These are phyloP conservation scores for Millerago galiae DNA, from an alignment of 805 yeast species.

Conservation along the genomic window DNA sequence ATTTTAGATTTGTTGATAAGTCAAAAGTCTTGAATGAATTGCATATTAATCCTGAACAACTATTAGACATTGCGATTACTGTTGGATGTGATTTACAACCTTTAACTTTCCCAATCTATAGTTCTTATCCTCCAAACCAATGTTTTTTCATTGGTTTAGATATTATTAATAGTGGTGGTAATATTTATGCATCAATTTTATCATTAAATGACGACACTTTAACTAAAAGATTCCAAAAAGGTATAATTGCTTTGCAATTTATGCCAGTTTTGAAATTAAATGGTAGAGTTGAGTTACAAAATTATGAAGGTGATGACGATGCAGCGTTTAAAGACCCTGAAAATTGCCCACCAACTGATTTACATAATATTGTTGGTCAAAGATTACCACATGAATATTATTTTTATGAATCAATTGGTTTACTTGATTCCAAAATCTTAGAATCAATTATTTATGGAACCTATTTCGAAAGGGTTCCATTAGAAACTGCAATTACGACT, in stretches of 20 bases:
- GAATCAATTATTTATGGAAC: conserved; percentile 63
- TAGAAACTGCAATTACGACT: conserved; percentile 54
- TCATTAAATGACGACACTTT: conserved; percentile 39
- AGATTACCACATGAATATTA: conserved; percentile 81
- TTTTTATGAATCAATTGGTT: conserved; percentile 75
- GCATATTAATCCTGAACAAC: conserved; percentile 53
- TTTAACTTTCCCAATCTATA: conserved; percentile 43
- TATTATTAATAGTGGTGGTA: conserved; percentile 35
- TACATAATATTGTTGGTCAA: conserved; percentile 77
- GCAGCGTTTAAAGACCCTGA: conserved; percentile 1
- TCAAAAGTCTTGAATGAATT: conserved; percentile 53
- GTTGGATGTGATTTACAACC: conserved; percentile 78
- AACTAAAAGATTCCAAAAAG: conserved; percentile 54
- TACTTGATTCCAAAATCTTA: conserved; percentile 55
- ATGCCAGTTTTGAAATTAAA: conserved; percentile 66
- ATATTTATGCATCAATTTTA: conserved; percentile 42
- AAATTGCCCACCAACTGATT: conserved; percentile 52
- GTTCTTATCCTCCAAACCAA: conserved; percentile 16
- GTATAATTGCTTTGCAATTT: conserved; percentile 58
- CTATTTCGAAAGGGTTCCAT: conserved; percentile 55
- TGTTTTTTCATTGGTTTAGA: conserved; percentile 32
- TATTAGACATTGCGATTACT: conserved; percentile 69
- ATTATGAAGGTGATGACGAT: conserved; percentile 28
- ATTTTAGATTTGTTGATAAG: conserved; percentile 62
- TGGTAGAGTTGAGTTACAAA: conserved; percentile 62